These are phyloP conservation scores for Mycosarcoma maydis DNA, from an alignment of 1,284 basidiomycete genomes.

Conservation along the genomic window DNA sequence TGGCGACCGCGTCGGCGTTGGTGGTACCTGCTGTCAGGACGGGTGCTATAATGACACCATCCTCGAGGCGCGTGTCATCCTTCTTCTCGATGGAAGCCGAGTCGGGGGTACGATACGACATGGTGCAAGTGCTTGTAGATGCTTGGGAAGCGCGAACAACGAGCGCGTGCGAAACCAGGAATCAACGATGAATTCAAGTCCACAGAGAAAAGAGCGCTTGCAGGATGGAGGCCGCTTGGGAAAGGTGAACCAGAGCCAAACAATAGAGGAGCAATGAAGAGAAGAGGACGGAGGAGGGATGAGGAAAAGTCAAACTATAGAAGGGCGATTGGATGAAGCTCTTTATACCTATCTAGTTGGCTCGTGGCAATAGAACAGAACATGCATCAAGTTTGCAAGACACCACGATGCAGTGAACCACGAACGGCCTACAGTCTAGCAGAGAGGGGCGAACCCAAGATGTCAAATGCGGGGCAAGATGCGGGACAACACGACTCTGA, in stretches of 20 bases:
- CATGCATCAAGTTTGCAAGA: constrained; percentile 5
- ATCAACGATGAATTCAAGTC: no score
- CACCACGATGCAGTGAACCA: constrained; percentile 3
- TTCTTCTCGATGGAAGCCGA: constrained; percentile 50
- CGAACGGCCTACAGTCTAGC: not conserved
- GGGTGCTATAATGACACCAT: constrained; percentile 33
- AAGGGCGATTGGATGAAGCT: not conserved
- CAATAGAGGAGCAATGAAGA: not conserved
- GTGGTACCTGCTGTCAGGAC: constrained; percentile 46
- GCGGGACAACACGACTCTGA: not conserved
- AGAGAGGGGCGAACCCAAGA: constrained; percentile 6
- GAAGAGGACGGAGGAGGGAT: constrained; percentile 5
- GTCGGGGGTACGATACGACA: constrained; percentile 34
- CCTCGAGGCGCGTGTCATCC: constrained; percentile 43
- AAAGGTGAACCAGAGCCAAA: not conserved
- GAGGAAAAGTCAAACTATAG: not conserved
- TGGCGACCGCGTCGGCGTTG: constrained; percentile 32
- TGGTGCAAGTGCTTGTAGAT: no score
- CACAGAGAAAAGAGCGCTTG: not conserved
- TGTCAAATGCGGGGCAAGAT: constrained; percentile 7
- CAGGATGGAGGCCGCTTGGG: not conserved
- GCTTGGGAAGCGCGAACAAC: no score
- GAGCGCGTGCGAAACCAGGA: no score
- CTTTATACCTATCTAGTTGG: constrained; percentile 43
- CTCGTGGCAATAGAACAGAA: no score